Evolutionary conservation across 208 protist species (phyloP), one percentile per base, ranked within the genome.

Genomic region (Trypanosoma cruzi): DNA sequence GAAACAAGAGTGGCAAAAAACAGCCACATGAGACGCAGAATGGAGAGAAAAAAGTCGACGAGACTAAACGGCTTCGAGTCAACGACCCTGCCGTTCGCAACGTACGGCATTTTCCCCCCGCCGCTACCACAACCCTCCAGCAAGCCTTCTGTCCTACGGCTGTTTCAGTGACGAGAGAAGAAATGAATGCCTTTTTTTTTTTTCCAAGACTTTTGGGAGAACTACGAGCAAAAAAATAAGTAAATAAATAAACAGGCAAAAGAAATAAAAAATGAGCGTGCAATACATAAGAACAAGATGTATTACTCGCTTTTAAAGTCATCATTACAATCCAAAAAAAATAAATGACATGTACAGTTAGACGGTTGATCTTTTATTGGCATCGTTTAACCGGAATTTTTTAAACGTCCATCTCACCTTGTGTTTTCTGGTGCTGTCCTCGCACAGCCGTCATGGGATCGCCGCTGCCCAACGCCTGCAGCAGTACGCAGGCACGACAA

Each of bases 401-500:
- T 57, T 42, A 67, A 40, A 32, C 36, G 18, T 28, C 48, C 49
- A 29, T 68, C 54, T 48, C 14, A 24, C 57, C 22, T 56, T 55
- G 18, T 13, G 4, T 4, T 56, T 49, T 46, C n/a, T 44, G 20
- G 13, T 60, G 48, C 48, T 53, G 29, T 28, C 44, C 62, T 11
- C 61, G 37, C 10, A 96, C 60, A 48, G 82, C 84, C 0, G 68
- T n/a, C 49, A 76, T 73, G 20, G 87, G 71, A 48, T 83, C 75
- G 16, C 88, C 90, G 11, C 60, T 72, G 31, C 96, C 93, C 31
- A 99, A 74, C 13, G 87, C 83, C 59, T 95, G 85, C 36, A 99
- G 79, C 20, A 99, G 84, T 61, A 97, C 93, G 78, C 97, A 98
- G 0, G 97, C 95, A 36, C 94, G 86, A 77, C 97, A 99, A n/a